Evolutionary conservation across 345 rosid species (phyloP).

Genomic region (Lepidium africanum): DNA sequence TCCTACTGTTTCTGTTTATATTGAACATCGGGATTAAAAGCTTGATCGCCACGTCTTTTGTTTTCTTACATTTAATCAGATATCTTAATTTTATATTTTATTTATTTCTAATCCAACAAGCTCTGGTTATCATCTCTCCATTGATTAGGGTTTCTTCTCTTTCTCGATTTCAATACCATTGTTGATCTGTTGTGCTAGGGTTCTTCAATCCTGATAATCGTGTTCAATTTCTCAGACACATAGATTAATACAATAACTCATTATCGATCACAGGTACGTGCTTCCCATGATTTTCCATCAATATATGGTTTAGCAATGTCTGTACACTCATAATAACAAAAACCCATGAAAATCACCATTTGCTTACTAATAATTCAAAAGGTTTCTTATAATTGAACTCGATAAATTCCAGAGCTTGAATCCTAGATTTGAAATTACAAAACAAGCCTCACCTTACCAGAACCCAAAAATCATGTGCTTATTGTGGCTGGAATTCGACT

Average conservation of each 20-base stretch:
- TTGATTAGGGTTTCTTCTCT: slow-evolving; percentile 22
- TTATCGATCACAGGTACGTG: slow-evolving; percentile 92
- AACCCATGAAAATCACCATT: background rate
- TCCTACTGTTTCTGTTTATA: background rate
- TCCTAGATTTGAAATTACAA: background rate
- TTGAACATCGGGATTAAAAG: background rate
- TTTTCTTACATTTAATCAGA: background rate
- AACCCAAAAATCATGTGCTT: slow-evolving; percentile 86
- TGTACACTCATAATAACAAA: slow-evolving; percentile 20
- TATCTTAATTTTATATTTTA: background rate
- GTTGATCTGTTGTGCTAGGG: slow-evolving; percentile 11
- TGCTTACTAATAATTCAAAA: background rate
- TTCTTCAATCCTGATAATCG: slow-evolving; percentile 29
- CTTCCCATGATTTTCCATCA: slow-evolving; percentile 91
- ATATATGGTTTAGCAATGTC: slow-evolving; percentile 85
- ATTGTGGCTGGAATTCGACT: slow-evolving; percentile 86
- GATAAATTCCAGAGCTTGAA: too few species aligned
- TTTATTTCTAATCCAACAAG: background rate
- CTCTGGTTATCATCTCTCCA: slow-evolving; percentile 8
- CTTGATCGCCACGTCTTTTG: slow-evolving; percentile 21
- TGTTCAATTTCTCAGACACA: background rate
- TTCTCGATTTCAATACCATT: slow-evolving; percentile 6
- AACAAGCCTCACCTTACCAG: slow-evolving; percentile 65
- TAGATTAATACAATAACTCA: slow-evolving; percentile 41
- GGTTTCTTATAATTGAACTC: background rate